Evolutionary conservation across 345 rosid species (phyloP).

Genomic region (Punica granatum): DNA sequence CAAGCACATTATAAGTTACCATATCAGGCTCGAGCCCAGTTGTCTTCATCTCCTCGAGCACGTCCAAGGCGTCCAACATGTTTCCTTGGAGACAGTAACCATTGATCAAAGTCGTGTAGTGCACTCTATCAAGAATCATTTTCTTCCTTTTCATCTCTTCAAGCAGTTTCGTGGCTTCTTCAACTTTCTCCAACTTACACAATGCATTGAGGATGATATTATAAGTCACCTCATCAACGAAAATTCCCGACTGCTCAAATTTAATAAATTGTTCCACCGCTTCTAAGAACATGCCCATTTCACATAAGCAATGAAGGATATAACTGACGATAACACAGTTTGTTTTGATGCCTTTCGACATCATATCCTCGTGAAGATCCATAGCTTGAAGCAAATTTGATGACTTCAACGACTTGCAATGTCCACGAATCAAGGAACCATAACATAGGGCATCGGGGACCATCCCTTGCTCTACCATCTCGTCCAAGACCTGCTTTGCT

Average conservation of each 20-base stretch:
- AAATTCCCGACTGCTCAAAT: constrained; percentile 29
- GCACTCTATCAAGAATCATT: constrained; percentile 43
- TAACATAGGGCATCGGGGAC: constrained; percentile 36
- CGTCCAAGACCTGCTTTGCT: constrained; percentile 37
- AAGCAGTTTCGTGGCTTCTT: constrained; percentile 41
- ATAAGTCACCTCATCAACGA: constrained; percentile 53
- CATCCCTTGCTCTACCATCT: constrained; percentile 43
- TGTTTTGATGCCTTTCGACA: constrained; percentile 37
- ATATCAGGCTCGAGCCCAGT: constrained; percentile 44
- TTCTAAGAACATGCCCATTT: constrained; percentile 28
- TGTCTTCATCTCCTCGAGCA: constrained; percentile 48
- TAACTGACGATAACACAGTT: constrained; percentile 47
- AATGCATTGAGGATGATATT: constrained; percentile 43
- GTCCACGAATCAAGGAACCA: constrained; percentile 34
- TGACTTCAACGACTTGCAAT: constrained; percentile 34
- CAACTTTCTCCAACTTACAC: constrained; percentile 52
- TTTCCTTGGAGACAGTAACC: constrained; percentile 55
- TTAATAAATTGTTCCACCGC: constrained; percentile 31
- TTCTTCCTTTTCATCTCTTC: constrained; percentile 46
- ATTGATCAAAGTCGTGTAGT: constrained; percentile 61
- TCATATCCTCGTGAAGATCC: constrained; percentile 35
- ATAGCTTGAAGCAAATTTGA: constrained; percentile 39
- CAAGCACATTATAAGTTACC: constrained; percentile 45
- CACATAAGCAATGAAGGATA: constrained; percentile 52
- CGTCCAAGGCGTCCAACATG: constrained; percentile 30